These are phyloP conservation scores for Inga laurina DNA, from an alignment of 306 rosid species.

Conservation along the genomic window DNA sequence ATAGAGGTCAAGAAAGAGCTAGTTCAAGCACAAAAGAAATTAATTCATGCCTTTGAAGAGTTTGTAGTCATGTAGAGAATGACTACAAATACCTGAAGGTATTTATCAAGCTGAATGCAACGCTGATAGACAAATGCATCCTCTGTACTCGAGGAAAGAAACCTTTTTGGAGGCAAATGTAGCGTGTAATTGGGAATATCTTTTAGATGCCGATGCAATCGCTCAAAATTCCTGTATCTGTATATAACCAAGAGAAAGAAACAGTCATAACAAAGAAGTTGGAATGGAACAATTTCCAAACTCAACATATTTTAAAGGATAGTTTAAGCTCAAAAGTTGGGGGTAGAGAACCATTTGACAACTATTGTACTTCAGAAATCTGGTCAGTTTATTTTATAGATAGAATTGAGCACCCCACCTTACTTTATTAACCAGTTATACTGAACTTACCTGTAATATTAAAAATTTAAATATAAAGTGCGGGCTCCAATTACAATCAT, in stretches of 20 bases:
- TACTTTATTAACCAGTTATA: neutral
- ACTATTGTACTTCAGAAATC: neutral
- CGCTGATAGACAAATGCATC: slow-evolving; percentile 96
- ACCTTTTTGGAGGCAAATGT: slow-evolving; percentile 96
- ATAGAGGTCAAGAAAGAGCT: slow-evolving; percentile 29
- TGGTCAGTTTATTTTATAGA: slow-evolving; percentile 1
- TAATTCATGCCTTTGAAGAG: slow-evolving; percentile 21
- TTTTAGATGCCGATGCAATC: slow-evolving; percentile 89
- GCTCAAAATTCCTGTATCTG: slow-evolving; percentile 98
- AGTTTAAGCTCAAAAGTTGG: neutral
- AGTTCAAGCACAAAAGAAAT: neutral
- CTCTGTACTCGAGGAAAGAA: slow-evolving; percentile 97
- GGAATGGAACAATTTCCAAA: slow-evolving; percentile 15
- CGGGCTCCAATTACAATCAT: neutral
- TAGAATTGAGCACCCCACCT: neutral
- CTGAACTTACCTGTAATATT: neutral
- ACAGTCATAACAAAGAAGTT: slow-evolving; percentile 14
- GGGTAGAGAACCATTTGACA: neutral
- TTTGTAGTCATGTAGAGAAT: slow-evolving; percentile 8
- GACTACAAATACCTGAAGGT: slow-evolving; percentile 69
- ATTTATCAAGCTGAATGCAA: slow-evolving; percentile 90
- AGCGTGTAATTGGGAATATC: slow-evolving; percentile 86
- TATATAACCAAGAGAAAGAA: slow-evolving; percentile 23
- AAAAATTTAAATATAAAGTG: slow-evolving; percentile 23
- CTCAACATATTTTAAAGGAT: slow-evolving; percentile 16